Conservation (phyloP, 352 stramenopile species). For the Detonula confervacea region DNA sequence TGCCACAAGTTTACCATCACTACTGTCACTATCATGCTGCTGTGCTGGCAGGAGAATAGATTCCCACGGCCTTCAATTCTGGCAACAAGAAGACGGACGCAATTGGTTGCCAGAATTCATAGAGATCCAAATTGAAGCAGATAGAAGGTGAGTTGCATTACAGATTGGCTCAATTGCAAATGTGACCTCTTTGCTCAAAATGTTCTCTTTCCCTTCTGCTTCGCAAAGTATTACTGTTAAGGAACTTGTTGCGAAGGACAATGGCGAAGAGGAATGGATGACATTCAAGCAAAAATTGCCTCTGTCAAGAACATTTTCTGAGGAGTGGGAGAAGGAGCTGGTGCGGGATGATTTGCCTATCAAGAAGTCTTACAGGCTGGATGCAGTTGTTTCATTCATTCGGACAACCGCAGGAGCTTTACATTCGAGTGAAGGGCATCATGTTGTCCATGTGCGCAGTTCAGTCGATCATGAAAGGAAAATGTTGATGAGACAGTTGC, state of each 20-base stretch:
- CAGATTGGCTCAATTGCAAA: too few species aligned
- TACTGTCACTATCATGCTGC: constrained; percentile 75
- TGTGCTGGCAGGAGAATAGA: constrained; percentile 69
- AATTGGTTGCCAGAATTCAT: constrained; percentile 83
- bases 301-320: constrained; percentile 33
- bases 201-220: too few species aligned
- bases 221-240: constrained; percentile 72
- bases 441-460: constrained; percentile 74
- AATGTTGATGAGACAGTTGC: constrained; percentile 54
- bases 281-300: constrained; percentile 48
- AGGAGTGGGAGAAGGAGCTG: constrained; percentile 10
- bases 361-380: constrained; percentile 71
- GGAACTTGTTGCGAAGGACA: constrained; percentile 58
- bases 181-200: too few species aligned
- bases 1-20: constrained; percentile 70
- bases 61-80: constrained; percentile 70
- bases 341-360: constrained; percentile 29
- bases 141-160: too few species aligned
- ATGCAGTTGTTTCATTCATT: constrained; percentile 75
- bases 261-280: constrained; percentile 56
- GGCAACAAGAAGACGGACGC: constrained; percentile 54
- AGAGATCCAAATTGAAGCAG: constrained; percentile 70
- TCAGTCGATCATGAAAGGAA: constrained; percentile 51
- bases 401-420: constrained; percentile 20
- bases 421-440: constrained; percentile 57